These are phyloP conservation scores for Geotrichum europaeum DNA, from an alignment of 1,139 yeast genomes.

Conservation along the genomic window DNA sequence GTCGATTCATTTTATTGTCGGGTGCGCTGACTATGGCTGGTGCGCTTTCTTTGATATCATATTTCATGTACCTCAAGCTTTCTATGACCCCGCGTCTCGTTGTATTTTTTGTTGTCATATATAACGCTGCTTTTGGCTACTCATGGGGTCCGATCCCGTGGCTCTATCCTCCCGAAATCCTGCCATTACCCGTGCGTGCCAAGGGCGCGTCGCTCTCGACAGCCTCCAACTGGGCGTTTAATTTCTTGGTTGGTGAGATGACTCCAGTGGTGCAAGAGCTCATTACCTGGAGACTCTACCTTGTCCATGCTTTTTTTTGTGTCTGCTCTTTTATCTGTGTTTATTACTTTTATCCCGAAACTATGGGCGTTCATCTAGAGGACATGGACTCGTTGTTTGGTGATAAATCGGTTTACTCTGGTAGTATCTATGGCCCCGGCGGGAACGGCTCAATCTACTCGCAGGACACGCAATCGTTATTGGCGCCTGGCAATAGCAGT, in stretches of 20 bases:
- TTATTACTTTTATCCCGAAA: constrained; percentile 71
- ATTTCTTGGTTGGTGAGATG: constrained; percentile 85
- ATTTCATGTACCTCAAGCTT: constrained; percentile 55
- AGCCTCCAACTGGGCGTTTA: constrained; percentile 92
- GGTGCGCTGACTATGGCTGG: constrained; percentile 79
- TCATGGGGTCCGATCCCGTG: constrained; percentile 94
- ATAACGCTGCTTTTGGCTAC: constrained; percentile 81
- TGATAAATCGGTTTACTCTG: constrained; percentile 42
- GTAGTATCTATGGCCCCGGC: constrained; percentile 20
- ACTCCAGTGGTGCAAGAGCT: constrained; percentile 77
- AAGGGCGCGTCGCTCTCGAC: constrained; percentile 90
- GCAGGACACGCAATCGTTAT: constrained; percentile 25
- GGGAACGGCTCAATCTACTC: constrained; percentile 12
- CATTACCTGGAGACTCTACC: constrained; percentile 73
- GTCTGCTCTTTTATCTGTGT: constrained; percentile 65
- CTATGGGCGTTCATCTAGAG: constrained; percentile 81
- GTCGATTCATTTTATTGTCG: constrained; percentile 69
- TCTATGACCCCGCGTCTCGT: constrained; percentile 63
- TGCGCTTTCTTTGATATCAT: constrained; percentile 60
- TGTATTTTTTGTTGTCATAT: constrained; percentile 67
- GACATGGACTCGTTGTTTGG: constrained; percentile 84
- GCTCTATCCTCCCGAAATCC: constrained; percentile 83
- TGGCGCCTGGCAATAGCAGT: constrained; percentile 19
- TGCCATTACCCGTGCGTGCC: constrained; percentile 82
- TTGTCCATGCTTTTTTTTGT: constrained; percentile 77